Conservation (phyloP, 345 rosid genomes). For the Eucalyptus cloeziana region DNA sequence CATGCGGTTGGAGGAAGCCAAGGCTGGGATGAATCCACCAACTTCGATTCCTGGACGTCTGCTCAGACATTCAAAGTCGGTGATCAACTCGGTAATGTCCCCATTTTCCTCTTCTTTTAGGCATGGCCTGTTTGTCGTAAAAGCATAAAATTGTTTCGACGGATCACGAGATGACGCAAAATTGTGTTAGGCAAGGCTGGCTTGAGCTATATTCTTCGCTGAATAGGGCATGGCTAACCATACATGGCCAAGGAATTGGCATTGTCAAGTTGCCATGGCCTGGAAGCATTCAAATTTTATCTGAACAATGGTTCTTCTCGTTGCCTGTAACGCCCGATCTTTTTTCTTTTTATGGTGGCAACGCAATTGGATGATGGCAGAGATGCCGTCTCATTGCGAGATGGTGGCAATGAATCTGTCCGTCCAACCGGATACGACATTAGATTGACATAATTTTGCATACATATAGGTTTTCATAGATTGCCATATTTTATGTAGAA, state of each 20-base stretch:
- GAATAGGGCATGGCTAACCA: not conserved
- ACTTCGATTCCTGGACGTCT: conserved; percentile 66
- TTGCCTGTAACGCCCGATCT: not conserved
- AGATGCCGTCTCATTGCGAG: not conserved
- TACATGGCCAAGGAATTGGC: not conserved
- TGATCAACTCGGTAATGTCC: conserved; percentile 56
- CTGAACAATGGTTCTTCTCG: not conserved
- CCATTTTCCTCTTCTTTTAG: not conserved
- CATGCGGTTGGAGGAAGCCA: conserved; percentile 80
- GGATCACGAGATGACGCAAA: not conserved
- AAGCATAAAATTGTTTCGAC: not conserved
- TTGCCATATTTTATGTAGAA: not conserved
- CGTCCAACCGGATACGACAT: not conserved
- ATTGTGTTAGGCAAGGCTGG: not conserved
- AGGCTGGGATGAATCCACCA: conserved; percentile 79
- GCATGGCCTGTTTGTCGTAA: not conserved
- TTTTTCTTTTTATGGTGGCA: not conserved
- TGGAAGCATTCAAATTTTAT: not conserved
- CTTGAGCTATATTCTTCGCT: not conserved
- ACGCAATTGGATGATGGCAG: not conserved
- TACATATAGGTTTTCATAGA: not conserved
- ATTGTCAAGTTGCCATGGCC: not conserved
- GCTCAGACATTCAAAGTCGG: conserved; percentile 65
- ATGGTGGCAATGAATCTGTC: not conserved
- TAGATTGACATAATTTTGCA: not conserved